Base-by-base conservation (phyloP, 768 basidiomycete genomes). In the Cantharellus anzutake region DNA sequence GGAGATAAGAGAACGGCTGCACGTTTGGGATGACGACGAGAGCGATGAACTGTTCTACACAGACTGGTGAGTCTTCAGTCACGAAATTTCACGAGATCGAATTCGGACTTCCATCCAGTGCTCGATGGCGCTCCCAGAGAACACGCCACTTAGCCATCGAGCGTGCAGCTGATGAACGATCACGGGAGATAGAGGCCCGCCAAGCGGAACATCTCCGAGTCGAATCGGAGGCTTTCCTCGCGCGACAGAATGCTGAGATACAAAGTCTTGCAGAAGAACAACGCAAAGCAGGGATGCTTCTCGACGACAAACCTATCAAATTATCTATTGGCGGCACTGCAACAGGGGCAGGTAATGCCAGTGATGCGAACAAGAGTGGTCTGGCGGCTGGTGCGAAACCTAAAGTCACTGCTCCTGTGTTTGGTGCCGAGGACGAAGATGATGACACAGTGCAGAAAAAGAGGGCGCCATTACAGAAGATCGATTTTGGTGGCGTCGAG, bases 181-280 rank as follows among this genome's bases (percentile, higher is more conserved):
- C 89, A 41, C 80, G 87, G 14, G 73, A 78, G 38, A 82, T 82
- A 61, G 93, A 96, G 70, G 83, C 84, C 52, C 83, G 85, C 57
- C 90, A 96, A 70, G 80, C 81, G 4, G 91, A 86, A 68, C 86
- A 88, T 64, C 75, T 96, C 34, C 81, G 89, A 41, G 78, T 81
- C 56, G 91, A 97, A 70, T 91, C 90, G 0, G 94, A 97, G 70
- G 85, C 82, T 63, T 96, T 98, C 77, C 76, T 97, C 61, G 87
- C 88, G 41, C 78, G 82, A 59, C 92, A 96, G 67, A 91, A 94
- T 88, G 88, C 88, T 63, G 92, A 97, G 69, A 86, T 94, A 82
- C 89, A 91, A 64, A 84, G 87, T 2, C 73, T 94, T 38, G 87
- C 86, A 7, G 86, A 87, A 57, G 86, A 93, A 66, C 90, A 96